Percentiles rank a stretch among this genome's conserved stretches.
These are phyloP conservation scores for Byssochlamys sp. DNA, from an alignment of 2,329 filamentous ascomycete species.

Conservation along the genomic window DNA sequence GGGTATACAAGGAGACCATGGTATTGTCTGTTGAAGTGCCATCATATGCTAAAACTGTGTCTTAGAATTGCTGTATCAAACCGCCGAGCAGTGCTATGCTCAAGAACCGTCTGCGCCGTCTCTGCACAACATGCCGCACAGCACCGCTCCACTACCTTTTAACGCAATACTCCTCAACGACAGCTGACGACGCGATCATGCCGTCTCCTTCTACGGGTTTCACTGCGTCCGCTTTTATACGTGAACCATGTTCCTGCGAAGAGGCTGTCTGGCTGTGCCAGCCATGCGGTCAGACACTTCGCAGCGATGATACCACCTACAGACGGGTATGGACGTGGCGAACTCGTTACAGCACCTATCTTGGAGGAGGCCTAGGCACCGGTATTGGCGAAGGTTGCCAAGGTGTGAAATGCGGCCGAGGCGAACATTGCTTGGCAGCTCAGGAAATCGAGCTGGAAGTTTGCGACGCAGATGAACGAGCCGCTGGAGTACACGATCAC, in stretches of 20 bases:
- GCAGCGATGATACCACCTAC: conserved; percentile 49
- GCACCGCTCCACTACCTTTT: conserved; percentile 49
- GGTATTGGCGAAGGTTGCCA: conserved; percentile 82
- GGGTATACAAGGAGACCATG: conserved; percentile 45
- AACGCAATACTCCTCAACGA: conserved; percentile 14
- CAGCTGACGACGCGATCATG: conserved; percentile 21
- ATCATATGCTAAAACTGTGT: conserved; percentile 2
- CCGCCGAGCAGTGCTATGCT: conserved; percentile 59
- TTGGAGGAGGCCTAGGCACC: conserved; percentile 69
- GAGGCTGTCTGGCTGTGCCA: conserved; percentile 70
- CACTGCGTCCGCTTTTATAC: conserved; percentile 42
- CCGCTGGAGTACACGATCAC: conserved; percentile 35
- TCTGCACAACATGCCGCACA: conserved; percentile 66
- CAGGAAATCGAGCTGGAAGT: conserved; percentile 72
- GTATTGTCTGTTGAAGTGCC: not conserved
- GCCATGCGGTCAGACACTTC: conserved; percentile 65
- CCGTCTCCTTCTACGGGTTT: conserved; percentile 27
- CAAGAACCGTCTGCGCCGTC: conserved; percentile 65
- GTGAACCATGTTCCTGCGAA: conserved; percentile 49
- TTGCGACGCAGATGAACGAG: conserved; percentile 67
- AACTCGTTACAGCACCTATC: conserved; percentile 66
- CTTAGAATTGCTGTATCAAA: conserved; percentile 81
- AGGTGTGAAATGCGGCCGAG: conserved; percentile 79
- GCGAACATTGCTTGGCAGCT: conserved; percentile 63
- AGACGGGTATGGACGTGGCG: conserved; percentile 77